Percentiles rank a stretch among this genome's conserved stretches.
These are phyloP conservation scores for Vaccinium corymbosum DNA, from an alignment of 148 eudicot genomes.

Conservation along the genomic window DNA sequence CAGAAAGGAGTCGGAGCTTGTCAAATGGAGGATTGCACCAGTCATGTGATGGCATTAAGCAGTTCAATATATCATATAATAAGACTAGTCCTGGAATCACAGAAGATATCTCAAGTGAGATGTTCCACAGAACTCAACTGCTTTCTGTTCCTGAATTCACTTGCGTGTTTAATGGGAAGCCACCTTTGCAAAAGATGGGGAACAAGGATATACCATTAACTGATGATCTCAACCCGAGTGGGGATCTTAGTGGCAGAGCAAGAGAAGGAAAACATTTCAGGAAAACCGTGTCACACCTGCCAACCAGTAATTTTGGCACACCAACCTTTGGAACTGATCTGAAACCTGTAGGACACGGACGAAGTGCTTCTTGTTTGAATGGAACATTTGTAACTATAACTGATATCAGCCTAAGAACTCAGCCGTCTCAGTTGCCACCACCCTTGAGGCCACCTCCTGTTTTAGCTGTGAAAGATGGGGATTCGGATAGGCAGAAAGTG, in stretches of 20 bases:
- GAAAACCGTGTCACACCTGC: slow-evolving; percentile 35
- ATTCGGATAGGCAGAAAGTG: slow-evolving; percentile 22
- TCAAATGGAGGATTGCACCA: slow-evolving; percentile 42
- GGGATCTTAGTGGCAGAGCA: slow-evolving; percentile 33
- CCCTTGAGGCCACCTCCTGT: slow-evolving; percentile 58
- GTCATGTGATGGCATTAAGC: slow-evolving; percentile 34
- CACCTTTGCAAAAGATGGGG: slow-evolving; percentile 29
- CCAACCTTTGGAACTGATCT: slow-evolving; percentile 26
- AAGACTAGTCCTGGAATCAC: slow-evolving; percentile 45
- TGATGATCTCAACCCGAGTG: slow-evolving; percentile 32
- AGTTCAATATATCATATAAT: slow-evolving; percentile 48
- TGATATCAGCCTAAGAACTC: slow-evolving; percentile 54
- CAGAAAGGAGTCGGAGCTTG: slow-evolving; percentile 53
- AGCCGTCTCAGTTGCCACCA: slow-evolving; percentile 62
- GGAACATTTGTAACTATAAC: slow-evolving; percentile 41
- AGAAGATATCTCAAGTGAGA: slow-evolving; percentile 33
- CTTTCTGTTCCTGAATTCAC: slow-evolving; percentile 61
- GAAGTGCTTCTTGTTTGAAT: slow-evolving; percentile 20
- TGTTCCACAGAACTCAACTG: slow-evolving; percentile 40
- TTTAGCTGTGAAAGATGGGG: slow-evolving; percentile 31
- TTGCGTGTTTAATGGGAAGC: slow-evolving; percentile 35
- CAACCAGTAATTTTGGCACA: slow-evolving; percentile 24
- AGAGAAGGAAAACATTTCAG: slow-evolving; percentile 31
- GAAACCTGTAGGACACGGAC: slow-evolving; percentile 25
- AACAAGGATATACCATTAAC: slow-evolving; percentile 24